A percentile compares a stretch with the other conserved stretches of the same genome.
Evolutionary conservation across 2,329 filamentous ascomycete species (phyloP).

Genomic region (Septoria linicola): DNA sequence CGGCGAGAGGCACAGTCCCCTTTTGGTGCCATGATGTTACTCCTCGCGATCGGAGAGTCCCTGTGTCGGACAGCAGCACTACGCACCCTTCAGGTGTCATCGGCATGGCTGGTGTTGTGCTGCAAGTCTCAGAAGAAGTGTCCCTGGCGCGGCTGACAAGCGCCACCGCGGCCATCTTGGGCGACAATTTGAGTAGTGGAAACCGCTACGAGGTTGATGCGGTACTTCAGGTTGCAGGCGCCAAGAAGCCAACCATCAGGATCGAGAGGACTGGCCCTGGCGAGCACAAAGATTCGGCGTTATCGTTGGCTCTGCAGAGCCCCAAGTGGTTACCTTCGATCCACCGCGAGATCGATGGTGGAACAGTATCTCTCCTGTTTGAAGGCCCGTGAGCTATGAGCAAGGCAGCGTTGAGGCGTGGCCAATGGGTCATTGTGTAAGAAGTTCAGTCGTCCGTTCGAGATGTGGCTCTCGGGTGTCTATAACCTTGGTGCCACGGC

Average conservation of each 20-base stretch:
- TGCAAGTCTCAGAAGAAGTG: constrained; percentile 11
- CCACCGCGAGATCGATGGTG: constrained; percentile 23
- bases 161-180: constrained; percentile 26
- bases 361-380: constrained; percentile 23
- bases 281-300: constrained; percentile 14
- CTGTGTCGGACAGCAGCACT: constrained; percentile 41
- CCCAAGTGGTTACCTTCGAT: constrained; percentile 13
- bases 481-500: too few relatives aligned
- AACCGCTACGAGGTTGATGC: constrained; percentile 18
- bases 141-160: constrained; percentile 18
- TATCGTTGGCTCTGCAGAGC: constrained; percentile 23
- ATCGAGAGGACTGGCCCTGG: constrained; percentile 13
- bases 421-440: neutral
- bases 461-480: too few relatives aligned
- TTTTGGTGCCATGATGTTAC: constrained; percentile 69
- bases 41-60: constrained; percentile 56
- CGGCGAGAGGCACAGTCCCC: constrained; percentile 54
- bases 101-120: constrained; percentile 50
- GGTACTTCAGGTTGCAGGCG: constrained; percentile 13
- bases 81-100: constrained; percentile 54
- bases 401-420: neutral
- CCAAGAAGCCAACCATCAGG: constrained; percentile 22
- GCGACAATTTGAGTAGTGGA: constrained; percentile 11
- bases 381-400: constrained; percentile 4
- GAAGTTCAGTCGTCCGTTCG: neutral